These are phyloP conservation scores for Vaccinium darrowii DNA, from an alignment of 148 eudicot species.

Conservation along the genomic window DNA sequence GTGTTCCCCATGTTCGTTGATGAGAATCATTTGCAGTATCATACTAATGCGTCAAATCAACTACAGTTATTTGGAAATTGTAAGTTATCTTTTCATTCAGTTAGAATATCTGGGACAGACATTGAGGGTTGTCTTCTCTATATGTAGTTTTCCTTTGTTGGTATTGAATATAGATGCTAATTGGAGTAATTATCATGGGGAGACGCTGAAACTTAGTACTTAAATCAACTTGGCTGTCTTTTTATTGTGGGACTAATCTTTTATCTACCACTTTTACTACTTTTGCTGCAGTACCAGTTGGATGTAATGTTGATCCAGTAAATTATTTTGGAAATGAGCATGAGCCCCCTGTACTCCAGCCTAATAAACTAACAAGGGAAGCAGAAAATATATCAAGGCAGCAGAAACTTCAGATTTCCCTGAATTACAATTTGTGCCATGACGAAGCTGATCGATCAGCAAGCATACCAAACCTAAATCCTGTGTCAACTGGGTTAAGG, in stretches of 20 bases:
- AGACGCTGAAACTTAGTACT: background rate
- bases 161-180: background rate
- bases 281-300: conserved; percentile 53
- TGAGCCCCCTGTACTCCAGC: conserved; percentile 41
- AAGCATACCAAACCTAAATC: conserved; percentile 62
- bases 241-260: background rate
- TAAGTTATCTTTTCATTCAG: conserved; percentile 14
- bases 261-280: conserved; percentile 8
- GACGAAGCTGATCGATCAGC: conserved; percentile 63
- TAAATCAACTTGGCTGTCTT: background rate
- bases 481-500: conserved; percentile 84
- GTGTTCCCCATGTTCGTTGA: conserved; percentile 63
- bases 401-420: conserved; percentile 73
- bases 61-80: conserved; percentile 70
- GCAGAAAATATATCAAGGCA: conserved; percentile 60
- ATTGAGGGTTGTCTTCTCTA: background rate
- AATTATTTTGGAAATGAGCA: conserved; percentile 76
- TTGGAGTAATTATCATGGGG: background rate
- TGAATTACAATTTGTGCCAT: conserved; percentile 50
- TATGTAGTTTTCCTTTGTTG: background rate
- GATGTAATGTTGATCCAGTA: conserved; percentile 62
- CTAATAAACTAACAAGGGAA: conserved; percentile 60
- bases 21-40: conserved; percentile 57
- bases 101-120: background rate
- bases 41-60: conserved; percentile 63